Evolutionary conservation across 768 basidiomycete species (phyloP).

Genomic region (Xerocomus spinulosus): DNA sequence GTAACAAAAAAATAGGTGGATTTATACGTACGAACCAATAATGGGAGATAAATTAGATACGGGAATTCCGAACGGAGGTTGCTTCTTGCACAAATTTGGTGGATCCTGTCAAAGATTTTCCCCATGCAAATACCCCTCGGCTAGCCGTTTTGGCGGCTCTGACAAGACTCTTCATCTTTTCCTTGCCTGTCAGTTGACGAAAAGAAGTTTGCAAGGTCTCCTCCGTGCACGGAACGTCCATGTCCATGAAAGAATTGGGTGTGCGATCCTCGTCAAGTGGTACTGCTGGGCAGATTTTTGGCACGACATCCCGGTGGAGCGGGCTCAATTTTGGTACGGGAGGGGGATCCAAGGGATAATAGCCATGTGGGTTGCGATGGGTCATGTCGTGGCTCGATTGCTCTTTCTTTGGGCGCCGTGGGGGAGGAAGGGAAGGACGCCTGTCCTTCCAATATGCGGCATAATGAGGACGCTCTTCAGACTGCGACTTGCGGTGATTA

Average conservation of each 20-base stretch:
- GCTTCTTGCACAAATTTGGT: slow-evolving; percentile 5
- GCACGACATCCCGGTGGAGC: neutral
- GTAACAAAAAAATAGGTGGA: neutral
- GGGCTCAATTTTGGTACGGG: slow-evolving; percentile 2
- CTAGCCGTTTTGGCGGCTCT: slow-evolving; percentile 25
- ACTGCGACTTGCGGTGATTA: slow-evolving; percentile 21
- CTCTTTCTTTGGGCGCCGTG: slow-evolving; percentile 11
- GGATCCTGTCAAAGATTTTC: slow-evolving; percentile 23
- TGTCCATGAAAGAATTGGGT: slow-evolving; percentile 31
- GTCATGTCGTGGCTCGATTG: slow-evolving; percentile 5
- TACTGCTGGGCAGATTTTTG: neutral
- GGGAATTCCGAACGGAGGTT: neutral
- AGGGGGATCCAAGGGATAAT: slow-evolving; percentile 7
- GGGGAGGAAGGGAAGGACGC: slow-evolving; percentile 21
- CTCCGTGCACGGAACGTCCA: slow-evolving; percentile 23
- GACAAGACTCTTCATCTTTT: slow-evolving; percentile 19
- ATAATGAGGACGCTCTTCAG: slow-evolving; percentile 7
- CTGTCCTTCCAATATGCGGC: slow-evolving; percentile 5
- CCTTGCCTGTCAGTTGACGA: slow-evolving; percentile 8
- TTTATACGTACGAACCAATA: slow-evolving; percentile 9
- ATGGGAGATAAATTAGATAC: slow-evolving; percentile 10
- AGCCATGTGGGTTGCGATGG: neutral
- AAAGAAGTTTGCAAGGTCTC: slow-evolving; percentile 7
- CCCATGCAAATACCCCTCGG: slow-evolving; percentile 28
- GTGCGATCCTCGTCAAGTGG: slow-evolving; percentile 3